These are phyloP conservation scores for Mytilinidion resinicola DNA, from an alignment of 495 filamentous ascomycete species.

Conservation along the genomic window DNA sequence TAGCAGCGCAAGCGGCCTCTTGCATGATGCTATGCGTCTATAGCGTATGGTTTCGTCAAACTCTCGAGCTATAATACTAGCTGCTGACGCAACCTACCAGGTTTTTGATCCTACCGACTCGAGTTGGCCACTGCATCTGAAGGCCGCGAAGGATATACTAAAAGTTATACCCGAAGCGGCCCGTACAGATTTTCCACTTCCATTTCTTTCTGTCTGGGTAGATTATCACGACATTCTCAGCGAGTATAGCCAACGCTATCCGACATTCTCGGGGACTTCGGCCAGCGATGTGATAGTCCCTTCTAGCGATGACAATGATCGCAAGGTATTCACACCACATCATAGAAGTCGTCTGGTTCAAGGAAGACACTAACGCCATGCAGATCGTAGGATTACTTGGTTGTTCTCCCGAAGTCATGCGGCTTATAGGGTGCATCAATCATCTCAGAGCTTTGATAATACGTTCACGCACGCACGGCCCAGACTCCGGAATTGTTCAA, in stretches of 20 bases:
- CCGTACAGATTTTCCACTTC: neutral
- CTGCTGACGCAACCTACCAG: neutral
- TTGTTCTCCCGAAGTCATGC: conserved; percentile 13
- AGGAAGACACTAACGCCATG: neutral
- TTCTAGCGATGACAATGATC: neutral
- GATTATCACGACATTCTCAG: conserved; percentile 12
- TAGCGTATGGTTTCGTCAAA: conserved; percentile 2
- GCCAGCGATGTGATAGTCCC: conserved; percentile 8
- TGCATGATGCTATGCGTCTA: conserved; percentile 22
- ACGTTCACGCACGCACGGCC: no score
- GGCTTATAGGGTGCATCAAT: conserved; percentile 14
- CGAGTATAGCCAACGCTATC: conserved; percentile 3
- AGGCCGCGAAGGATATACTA: conserved; percentile 9
- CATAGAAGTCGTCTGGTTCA: neutral
- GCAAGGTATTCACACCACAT: neutral
- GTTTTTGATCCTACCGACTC: conserved; percentile 17
- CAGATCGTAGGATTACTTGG: conserved; percentile 14
- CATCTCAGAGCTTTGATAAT: conserved; percentile 5
- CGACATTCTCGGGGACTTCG: neutral
- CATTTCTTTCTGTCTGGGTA: conserved; percentile 13
- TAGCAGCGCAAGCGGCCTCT: conserved; percentile 1
- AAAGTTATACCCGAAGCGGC: neutral
- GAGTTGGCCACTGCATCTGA: conserved; percentile 10
- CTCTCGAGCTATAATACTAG: no score
- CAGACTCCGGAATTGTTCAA: neutral